Conservation (phyloP, 2,329 filamentous ascomycete species). For the Apiospora saccharicola region DNA sequence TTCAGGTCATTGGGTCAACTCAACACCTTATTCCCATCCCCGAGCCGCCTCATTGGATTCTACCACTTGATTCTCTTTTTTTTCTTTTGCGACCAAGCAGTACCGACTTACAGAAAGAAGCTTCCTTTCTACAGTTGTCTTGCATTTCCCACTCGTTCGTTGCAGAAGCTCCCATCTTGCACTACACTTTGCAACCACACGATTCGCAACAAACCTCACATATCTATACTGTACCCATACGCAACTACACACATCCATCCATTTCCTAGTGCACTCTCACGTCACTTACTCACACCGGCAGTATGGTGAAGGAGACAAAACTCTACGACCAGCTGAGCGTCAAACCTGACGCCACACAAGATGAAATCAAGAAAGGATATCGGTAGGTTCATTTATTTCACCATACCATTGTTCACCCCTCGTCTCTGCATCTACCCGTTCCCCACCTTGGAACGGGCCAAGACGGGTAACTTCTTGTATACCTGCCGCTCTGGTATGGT, state of each 20-base stretch:
- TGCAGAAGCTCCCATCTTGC: constrained; percentile 2
- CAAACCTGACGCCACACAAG: constrained; percentile 81
- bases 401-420: constrained; percentile 7
- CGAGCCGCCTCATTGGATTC: background rate
- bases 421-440: background rate
- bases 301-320: constrained; percentile 94
- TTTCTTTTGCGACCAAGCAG: constrained; percentile 8
- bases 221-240: background rate
- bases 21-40: constrained; percentile 19
- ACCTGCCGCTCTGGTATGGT: background rate
- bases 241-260: background rate
- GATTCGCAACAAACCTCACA: background rate
- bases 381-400: constrained; percentile 61
- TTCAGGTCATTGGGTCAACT: constrained; percentile 16
- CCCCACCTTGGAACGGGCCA: background rate
- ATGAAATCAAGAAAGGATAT: constrained; percentile 98
- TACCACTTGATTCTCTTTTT: constrained; percentile 5
- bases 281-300: constrained; percentile 39
- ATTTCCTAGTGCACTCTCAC: background rate
- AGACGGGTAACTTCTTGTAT: background rate
- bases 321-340: constrained; percentile 88
- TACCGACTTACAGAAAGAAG: constrained; percentile 1
- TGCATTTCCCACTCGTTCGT: background rate
- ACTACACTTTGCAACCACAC: background rate
- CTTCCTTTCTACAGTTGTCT: background rate